Percentiles rank a stretch among this genome's conserved stretches.
phyloP scores from a whole-genome alignment of 1,139 yeast species.

The Scheffersomyces lignicola region DNA sequence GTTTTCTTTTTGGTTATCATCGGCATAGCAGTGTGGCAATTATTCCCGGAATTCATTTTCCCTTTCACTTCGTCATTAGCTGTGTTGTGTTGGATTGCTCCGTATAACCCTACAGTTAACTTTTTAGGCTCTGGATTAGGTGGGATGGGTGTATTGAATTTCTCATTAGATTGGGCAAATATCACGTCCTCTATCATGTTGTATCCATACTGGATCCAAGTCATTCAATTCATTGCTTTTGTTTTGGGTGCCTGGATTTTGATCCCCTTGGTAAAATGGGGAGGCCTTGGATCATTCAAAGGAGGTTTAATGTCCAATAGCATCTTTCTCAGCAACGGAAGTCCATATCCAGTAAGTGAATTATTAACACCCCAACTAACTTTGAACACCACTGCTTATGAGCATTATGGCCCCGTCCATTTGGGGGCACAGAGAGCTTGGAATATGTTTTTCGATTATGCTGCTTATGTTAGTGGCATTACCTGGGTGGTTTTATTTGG shows the following conservation, averaged over 20 bases:
- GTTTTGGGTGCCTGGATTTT: conserved; percentile 41
- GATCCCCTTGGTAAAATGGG: conserved; percentile 43
- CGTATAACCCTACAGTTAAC: conserved; percentile 32
- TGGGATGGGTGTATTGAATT: conserved; percentile 44
- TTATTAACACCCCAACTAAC: conserved; percentile 31
- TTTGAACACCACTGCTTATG: conserved; percentile 42
- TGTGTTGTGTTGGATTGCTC: conserved; percentile 45
- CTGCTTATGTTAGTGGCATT: conserved; percentile 49
- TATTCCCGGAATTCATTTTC: conserved; percentile 42
- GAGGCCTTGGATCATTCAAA: conserved; percentile 22
- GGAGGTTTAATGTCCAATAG: conserved; percentile 43
- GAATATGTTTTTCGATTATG: conserved; percentile 54
- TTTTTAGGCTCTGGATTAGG: conserved; percentile 48
- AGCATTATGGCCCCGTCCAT: conserved; percentile 36
- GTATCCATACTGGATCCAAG: conserved; percentile 47
- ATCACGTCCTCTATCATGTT: conserved; percentile 45
- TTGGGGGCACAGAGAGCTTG: conserved; percentile 49
- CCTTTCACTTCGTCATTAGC: conserved; percentile 45
- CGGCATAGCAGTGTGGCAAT: conserved; percentile 39
- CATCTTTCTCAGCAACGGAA: conserved; percentile 30
- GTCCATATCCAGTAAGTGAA: conserved; percentile 33
- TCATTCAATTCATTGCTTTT: conserved; percentile 43
- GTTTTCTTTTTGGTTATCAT: conserved; percentile 30
- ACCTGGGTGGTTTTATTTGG: conserved; percentile 47
- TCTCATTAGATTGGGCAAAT: conserved; percentile 48